phyloP scores from a whole-genome alignment of 352 stramenopile genomes.

The Globisporangium polare region DNA sequence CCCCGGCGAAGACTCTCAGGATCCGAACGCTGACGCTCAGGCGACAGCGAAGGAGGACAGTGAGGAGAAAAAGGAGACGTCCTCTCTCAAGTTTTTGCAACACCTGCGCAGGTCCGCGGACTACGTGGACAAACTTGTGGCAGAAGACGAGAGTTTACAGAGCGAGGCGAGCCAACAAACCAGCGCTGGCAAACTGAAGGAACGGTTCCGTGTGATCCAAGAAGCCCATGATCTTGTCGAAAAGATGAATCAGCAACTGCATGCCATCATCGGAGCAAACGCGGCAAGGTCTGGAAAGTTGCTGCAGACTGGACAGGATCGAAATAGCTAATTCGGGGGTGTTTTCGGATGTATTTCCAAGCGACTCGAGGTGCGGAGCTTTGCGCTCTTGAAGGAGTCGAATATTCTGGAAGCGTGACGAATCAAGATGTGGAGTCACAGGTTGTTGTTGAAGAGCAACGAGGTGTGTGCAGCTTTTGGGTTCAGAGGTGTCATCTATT shows the following conservation, averaged over 20 bases:
- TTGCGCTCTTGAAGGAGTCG: too few species aligned
- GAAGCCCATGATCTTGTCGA: slow-evolving; percentile 35
- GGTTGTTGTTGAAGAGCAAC: too few species aligned
- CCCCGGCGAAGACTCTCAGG: slow-evolving; percentile 53
- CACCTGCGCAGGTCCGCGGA: slow-evolving; percentile 52
- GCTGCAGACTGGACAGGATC: slow-evolving; percentile 12
- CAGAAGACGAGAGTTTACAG: slow-evolving; percentile 42
- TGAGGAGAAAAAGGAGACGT: slow-evolving; percentile 42
- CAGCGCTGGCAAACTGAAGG: slow-evolving; percentile 22
- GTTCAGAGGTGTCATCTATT: too few species aligned
- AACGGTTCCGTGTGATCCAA: slow-evolving; percentile 32
- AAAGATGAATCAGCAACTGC: slow-evolving; percentile 34
- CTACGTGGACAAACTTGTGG: slow-evolving; percentile 61
- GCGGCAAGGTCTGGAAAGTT: slow-evolving; percentile 27
- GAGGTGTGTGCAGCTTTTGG: too few species aligned
- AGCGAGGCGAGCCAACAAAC: slow-evolving; percentile 39
- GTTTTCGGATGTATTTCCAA: too few species aligned
- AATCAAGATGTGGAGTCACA: too few species aligned
- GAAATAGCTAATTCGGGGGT: neutral
- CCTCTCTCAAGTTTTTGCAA: slow-evolving; percentile 58
- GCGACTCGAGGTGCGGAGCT: too few species aligned
- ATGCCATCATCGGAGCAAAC: slow-evolving; percentile 28
- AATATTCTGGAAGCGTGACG: too few species aligned
- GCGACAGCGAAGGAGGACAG: slow-evolving; percentile 20
- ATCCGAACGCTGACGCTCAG: slow-evolving; percentile 14